A percentile compares a stretch with the other conserved stretches of the same genome.
Evolutionary conservation across 495 filamentous ascomycete species (phyloP).

Genomic region (Podospora bellae-mahoneyi): DNA sequence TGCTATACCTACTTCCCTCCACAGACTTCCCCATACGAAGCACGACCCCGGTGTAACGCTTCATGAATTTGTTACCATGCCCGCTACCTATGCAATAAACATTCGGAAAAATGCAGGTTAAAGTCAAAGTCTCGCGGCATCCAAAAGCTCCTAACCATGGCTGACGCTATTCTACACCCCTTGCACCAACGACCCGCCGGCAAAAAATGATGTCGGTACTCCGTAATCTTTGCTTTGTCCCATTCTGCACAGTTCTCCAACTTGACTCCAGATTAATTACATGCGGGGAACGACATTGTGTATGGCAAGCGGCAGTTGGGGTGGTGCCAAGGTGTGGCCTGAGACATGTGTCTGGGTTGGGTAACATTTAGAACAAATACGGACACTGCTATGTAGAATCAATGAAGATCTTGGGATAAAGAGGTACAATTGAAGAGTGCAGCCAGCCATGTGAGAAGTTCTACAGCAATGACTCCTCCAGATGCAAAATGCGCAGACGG

Average conservation of each 20-base stretch:
- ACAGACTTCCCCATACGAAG: no score
- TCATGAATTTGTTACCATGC: no score
- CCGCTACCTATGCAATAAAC: background rate
- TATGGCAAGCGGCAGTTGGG: background rate
- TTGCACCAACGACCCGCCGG: background rate
- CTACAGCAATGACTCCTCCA: no score
- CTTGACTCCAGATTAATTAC: background rate
- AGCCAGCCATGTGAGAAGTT: no score
- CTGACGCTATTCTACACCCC: background rate
- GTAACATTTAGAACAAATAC: background rate
- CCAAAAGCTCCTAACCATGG: background rate
- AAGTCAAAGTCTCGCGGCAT: background rate
- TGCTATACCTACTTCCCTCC: background rate
- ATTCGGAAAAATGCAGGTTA: background rate
- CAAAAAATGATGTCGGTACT: background rate
- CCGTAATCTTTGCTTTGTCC: background rate
- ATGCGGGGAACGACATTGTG: background rate
- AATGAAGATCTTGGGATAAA: no score
- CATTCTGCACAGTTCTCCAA: background rate
- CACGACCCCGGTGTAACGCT: no score
- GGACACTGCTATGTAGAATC: no score
- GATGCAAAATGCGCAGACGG: no score
- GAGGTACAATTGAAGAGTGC: no score
- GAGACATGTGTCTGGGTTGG: background rate
- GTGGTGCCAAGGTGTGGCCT: background rate